Base-by-base conservation (phyloP, 1,284 basidiomycete genomes). In the Cryptococcus depauperatus region DNA sequence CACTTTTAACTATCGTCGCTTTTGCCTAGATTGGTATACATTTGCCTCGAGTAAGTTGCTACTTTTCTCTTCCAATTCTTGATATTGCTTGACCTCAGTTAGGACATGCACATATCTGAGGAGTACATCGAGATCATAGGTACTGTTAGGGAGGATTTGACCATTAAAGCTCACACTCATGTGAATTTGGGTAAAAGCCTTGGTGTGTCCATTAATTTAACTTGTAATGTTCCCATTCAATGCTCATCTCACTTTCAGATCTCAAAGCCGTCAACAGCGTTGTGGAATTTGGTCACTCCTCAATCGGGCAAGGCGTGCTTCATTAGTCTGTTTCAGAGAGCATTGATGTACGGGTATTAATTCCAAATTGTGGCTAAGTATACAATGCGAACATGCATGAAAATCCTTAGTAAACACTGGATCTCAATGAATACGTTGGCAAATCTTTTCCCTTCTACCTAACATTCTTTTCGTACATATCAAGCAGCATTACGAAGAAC, bases 401-500 rank as follows among this genome's bases (percentile, higher is more conserved):
- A 9, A 21, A 32, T n/a, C 18, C 26, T n/a, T 18, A 43, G 13
- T 30, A n/a, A 33, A 43, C n/a, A n/a, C n/a, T n/a, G n/a, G n/a
- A n/a, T n/a, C 29, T 16, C 29, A 30, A 30, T 30, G 13, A 30
- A 30, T 16, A 30, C 29, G 16, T 6, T 13, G 5, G n/a, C n/a
- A n/a, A n/a, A n/a, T n/a, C n/a, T n/a, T n/a, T n/a, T n/a, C n/a
- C n/a, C n/a, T n/a, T n/a, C n/a, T n/a, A n/a, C n/a, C n/a, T n/a
- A n/a, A n/a, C n/a, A n/a, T n/a, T n/a, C n/a, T n/a, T n/a, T n/a
- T n/a, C n/a, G n/a, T n/a, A n/a, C n/a, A n/a, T 16, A 30, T 16
- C 58, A 89, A 62, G 85, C 83, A 61, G 87, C 85, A 70, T 90
- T 90, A 58, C 88, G 83, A 50, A 91, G 76, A 59, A 90, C 87